A percentile compares a stretch with the other conserved stretches of the same genome.
Conservation (phyloP, 208 protist species). For the Acanthamoeba lenticulata region DNA sequence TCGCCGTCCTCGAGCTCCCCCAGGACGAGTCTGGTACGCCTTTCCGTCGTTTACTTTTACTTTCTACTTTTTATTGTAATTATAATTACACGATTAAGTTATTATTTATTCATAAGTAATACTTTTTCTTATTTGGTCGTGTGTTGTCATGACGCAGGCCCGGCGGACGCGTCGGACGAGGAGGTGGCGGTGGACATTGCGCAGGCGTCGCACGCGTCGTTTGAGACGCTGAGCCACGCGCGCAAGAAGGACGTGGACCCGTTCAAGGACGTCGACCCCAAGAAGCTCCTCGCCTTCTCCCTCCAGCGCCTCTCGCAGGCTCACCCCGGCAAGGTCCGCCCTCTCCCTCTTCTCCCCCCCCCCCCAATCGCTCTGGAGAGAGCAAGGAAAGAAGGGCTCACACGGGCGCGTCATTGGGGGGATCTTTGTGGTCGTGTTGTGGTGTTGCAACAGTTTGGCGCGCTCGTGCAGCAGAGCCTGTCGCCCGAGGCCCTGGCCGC, state of each 20-base stretch:
- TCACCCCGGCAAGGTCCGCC: conserved; percentile 40
- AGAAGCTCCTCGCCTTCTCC: conserved; percentile 49
- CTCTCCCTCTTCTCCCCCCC: not conserved
- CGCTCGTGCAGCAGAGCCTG: conserved; percentile 19
- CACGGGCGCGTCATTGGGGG: not conserved
- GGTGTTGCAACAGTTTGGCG: not conserved
- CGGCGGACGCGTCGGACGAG: not conserved
- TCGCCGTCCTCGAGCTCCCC: conserved; percentile 1
- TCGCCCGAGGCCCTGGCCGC: not conserved
- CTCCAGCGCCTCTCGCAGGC: conserved; percentile 34
- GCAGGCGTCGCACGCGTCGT: not conserved
- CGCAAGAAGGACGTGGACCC: conserved; percentile 61
- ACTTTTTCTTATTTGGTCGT: no score
- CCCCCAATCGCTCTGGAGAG: no score
- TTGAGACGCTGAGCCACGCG: conserved; percentile 9
- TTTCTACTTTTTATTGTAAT: not conserved
- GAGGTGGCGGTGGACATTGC: conserved; percentile 36
- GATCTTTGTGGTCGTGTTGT: not conserved
- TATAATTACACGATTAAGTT: no score
- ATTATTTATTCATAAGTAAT: no score
- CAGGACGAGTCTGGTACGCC: conserved; percentile 20
- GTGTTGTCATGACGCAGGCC: not conserved
- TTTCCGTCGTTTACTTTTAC: not conserved
- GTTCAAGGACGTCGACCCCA: conserved; percentile 57
- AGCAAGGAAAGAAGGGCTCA: no score